Base-by-base conservation (phyloP, 2,329 filamentous ascomycete species). In the Sclerotinia nivalis region DNA sequence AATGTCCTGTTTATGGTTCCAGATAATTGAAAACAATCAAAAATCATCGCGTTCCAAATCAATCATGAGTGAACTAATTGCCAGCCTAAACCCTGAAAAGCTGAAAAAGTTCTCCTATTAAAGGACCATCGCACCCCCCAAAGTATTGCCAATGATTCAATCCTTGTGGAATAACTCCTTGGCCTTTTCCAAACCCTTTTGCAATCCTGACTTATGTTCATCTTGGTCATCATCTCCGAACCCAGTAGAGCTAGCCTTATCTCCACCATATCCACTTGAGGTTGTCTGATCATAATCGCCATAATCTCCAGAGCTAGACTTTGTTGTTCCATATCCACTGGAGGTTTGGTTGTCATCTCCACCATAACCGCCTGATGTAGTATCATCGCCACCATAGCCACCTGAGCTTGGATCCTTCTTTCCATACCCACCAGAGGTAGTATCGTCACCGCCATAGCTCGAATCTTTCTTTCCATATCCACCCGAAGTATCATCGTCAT, bases 111-210 rank as follows among this genome's bases (percentile, higher is more conserved):
- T 9, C 22, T 43, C 50, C 20, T 31, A n/a, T 1, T 20, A 18
- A 40, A 43, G 4, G 34, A 43, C 34, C 18, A 9, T 37, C 37
- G 13, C 10, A 66, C 31, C 8, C 8, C 4, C 10, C 25, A 45
- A 45, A n/a, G 1, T 18, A 40, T 40, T 50, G 8, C 13, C 31
- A 40, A 18, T 5, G 20, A 4, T 22, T 62, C n/a, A 69, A 22
- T 64, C 6, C 25, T 64, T 34, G 9, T 34, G 15, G 34, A 55
- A 45, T 20, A 64, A 55, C 12, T 64, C 45, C 25, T 69, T 69
- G 25, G 37, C 56, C 25, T 34, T 62, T 8, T 69, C 40, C 34
- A 55, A 34, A n/a, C 56, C 66, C 8, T 69, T 62, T 58, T 69
- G 62, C 18, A 40, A 64, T 52, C 58, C 34, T 64, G 66, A 64